A percentile compares a stretch with the other conserved stretches of the same genome.
These are phyloP conservation scores for Sporisorium reilianum DNA, from an alignment of 1,284 basidiomycete genomes.

Conservation along the genomic window DNA sequence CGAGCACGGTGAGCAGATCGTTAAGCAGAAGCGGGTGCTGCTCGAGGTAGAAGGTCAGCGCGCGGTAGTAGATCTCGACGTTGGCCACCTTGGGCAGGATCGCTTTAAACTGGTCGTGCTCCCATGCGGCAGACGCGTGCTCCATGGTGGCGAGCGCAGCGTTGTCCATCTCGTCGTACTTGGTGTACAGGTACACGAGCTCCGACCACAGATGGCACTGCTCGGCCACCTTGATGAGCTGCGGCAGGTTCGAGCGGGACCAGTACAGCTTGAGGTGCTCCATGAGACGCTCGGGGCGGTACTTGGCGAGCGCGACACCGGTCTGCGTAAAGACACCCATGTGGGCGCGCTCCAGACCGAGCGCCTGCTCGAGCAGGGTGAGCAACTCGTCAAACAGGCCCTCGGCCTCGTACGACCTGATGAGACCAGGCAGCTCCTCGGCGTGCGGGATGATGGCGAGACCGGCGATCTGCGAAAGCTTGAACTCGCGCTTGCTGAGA, in stretches of 20 bases:
- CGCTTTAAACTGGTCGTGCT: conserved; percentile 90
- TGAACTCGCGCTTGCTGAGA: conserved; percentile 96
- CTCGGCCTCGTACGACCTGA: conserved; percentile 87
- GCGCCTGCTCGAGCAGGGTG: conserved; percentile 88
- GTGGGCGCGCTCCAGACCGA: conserved; percentile 92
- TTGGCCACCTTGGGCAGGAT: conserved; percentile 79
- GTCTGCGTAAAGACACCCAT: conserved; percentile 89
- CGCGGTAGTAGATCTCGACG: conserved; percentile 96
- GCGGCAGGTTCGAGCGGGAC: conserved; percentile 94
- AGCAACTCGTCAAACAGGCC: conserved; percentile 97
- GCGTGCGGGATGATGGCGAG: conserved; percentile 72
- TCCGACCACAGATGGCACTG: conserved; percentile 99
- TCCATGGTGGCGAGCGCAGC: conserved; percentile 98
- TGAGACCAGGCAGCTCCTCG: conserved; percentile 87
- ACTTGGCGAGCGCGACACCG: conserved; percentile 95
- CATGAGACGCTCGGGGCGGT: conserved; percentile 97
- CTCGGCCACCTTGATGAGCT: conserved; percentile 94
- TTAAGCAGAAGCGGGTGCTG: conserved; percentile 93
- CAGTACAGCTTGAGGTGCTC: conserved; percentile 98
- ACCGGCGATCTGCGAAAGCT: conserved; percentile 86
- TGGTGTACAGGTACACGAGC: conserved; percentile 96
- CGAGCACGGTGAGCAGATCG: conserved; percentile 90
- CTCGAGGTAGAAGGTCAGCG: conserved; percentile 76
- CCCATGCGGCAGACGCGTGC: conserved; percentile 95
- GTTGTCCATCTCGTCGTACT: conserved; percentile 96